These are phyloP conservation scores for Yamadazyma tumulicola DNA, from an alignment of 805 yeast genomes.

Conservation along the genomic window DNA sequence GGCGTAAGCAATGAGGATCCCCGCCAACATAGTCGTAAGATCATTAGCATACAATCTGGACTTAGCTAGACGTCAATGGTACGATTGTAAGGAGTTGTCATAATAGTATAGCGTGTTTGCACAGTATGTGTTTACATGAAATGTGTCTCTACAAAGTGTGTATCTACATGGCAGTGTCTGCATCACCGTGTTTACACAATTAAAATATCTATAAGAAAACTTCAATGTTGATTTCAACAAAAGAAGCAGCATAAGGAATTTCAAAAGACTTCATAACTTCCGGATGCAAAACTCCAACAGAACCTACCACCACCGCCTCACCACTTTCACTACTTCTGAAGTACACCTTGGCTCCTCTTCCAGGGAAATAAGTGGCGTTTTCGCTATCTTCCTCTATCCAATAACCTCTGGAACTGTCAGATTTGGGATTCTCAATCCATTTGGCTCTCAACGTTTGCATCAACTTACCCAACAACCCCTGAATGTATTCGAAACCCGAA, in stretches of 20 bases:
- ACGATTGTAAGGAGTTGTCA: too few relatives aligned
- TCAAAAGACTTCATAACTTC: slow-evolving; percentile 84
- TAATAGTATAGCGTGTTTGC: too few relatives aligned
- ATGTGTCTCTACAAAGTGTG: not conserved
- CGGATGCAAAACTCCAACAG: slow-evolving; percentile 94
- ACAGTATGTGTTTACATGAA: too few relatives aligned
- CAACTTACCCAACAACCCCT: slow-evolving; percentile 89
- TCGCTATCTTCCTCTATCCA: slow-evolving; percentile 74
- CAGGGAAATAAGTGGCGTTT: slow-evolving; percentile 84
- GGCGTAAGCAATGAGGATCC: too few relatives aligned
- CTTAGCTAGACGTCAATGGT: too few relatives aligned
- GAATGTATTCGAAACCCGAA: slow-evolving; percentile 91
- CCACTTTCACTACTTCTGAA: slow-evolving; percentile 65
- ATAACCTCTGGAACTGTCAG: slow-evolving; percentile 65
- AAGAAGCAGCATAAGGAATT: slow-evolving; percentile 88
- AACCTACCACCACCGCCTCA: slow-evolving; percentile 62
- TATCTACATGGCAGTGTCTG: not conserved
- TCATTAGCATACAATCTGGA: too few relatives aligned
- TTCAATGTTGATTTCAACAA: slow-evolving; percentile 87
- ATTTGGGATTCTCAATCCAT: slow-evolving; percentile 61
- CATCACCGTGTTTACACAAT: not conserved
- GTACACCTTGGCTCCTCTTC: slow-evolving; percentile 89
- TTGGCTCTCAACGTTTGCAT: slow-evolving; percentile 94
- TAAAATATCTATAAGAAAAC: slow-evolving; percentile 57
- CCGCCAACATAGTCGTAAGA: too few relatives aligned